Percentiles rank a stretch among this genome's conserved stretches.
Evolutionary conservation across 2,329 filamentous ascomycete species (phyloP).

Genomic region (Cladosporium colombiae): DNA sequence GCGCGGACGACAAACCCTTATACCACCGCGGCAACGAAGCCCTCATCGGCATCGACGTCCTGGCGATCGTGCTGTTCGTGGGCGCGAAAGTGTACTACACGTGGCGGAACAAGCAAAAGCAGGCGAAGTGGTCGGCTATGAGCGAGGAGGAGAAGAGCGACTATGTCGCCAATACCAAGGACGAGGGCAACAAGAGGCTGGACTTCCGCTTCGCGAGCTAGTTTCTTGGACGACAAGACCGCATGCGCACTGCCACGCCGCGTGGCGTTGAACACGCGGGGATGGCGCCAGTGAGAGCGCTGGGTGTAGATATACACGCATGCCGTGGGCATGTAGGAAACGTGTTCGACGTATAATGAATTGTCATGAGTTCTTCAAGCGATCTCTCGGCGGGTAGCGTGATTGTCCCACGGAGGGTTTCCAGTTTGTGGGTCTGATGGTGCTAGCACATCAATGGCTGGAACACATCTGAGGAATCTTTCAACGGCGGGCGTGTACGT

Average conservation of each 20-base stretch:
- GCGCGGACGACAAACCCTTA: slow-evolving; percentile 46
- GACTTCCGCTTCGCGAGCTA: slow-evolving; percentile 42
- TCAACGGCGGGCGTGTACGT: not conserved
- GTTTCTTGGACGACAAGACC: slow-evolving; percentile 5
- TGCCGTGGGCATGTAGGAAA: not conserved
- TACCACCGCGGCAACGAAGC: slow-evolving; percentile 48
- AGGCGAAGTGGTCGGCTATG: slow-evolving; percentile 48
- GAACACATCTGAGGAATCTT: not conserved
- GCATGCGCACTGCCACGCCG: not conserved
- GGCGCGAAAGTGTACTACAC: slow-evolving; percentile 57
- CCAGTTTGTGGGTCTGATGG: not conserved
- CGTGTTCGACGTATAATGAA: not conserved
- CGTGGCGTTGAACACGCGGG: not conserved
- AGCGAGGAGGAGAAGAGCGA: slow-evolving; percentile 49
- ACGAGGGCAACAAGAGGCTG: slow-evolving; percentile 43
- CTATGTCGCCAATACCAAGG: slow-evolving; percentile 48
- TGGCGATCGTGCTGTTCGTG: slow-evolving; percentile 54
- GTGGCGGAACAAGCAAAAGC: slow-evolving; percentile 44
- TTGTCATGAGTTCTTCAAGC: not conserved
- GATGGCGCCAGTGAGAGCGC: not conserved
- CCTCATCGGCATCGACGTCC: slow-evolving; percentile 52
- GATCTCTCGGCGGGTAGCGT: not conserved
- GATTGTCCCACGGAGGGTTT: not conserved
- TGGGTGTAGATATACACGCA: not conserved
- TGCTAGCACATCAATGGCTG: not conserved